Evolutionary conservation across 352 stramenopile genomes (phyloP), one percentile per base, ranked within the genome.

Genomic region (Globisporangium nodosum): DNA sequence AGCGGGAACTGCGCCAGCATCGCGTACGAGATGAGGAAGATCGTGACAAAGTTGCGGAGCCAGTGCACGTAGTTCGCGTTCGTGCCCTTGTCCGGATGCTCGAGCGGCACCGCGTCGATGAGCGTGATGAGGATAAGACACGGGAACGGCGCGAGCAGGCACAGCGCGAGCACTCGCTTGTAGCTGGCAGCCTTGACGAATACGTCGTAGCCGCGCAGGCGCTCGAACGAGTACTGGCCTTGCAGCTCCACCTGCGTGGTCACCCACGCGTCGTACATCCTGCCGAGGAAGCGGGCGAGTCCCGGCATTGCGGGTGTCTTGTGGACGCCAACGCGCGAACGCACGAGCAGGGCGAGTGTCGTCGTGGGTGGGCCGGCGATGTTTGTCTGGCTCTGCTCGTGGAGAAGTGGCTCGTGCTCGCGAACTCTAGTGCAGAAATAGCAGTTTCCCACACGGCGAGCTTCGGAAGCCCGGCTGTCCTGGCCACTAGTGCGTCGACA

Each of bases 1-100:
- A 61, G 50, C 3, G 37, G 54, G 33, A 52, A 77, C 8, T 81
- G 69, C 43, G 70, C 64, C 12, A 76, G 46, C 43, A 76, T 65
- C 1, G 59, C 61, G 39, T 64, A 54, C 0, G 60, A 71, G 35
- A 84, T 73, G 30, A 78, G 56, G 3, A 54, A 45, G 18, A 69
- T 54, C 15, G 54, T 52, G 45, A 85, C 33, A n/a, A 58, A 63
- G 37, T 71, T 56, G 50, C 73, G 67, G 27, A 52, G 21, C 27
- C 62, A 78, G 35, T 81, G 71, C 2, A 66, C 49, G 11, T 67
- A 65, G 60, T 81, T 85, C 11, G 63, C 60, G 43, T 63, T 57
- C 16, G 66, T 61, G 4, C 73, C 73, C 18, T 43, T 49, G 20
- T 56, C 35, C 1, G 70, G 65, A 12, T 48, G 18, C n/a, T 27